These are phyloP conservation scores for Nakaseomyces kungkrabaensis DNA, from an alignment of 1,139 yeast genomes.

Conservation along the genomic window DNA sequence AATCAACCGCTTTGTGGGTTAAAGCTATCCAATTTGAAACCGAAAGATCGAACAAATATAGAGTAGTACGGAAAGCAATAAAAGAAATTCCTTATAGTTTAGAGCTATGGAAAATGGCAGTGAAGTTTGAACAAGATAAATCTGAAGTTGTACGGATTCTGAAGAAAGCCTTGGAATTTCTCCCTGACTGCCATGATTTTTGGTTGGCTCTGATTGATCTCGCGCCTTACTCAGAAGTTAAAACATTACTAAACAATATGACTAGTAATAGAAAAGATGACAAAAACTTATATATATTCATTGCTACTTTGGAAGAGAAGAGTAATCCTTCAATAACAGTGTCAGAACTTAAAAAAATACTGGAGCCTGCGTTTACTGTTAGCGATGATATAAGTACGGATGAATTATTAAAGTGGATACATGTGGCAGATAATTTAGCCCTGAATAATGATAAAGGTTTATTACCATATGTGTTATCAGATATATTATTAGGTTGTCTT, in stretches of 20 bases:
- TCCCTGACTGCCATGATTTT: slow-evolving; percentile 54
- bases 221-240: slow-evolving; percentile 40
- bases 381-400: neutral
- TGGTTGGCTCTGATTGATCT: slow-evolving; percentile 48
- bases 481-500: slow-evolving; percentile 24
- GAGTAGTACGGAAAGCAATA: slow-evolving; percentile 52
- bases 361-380: neutral
- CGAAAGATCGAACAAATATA: slow-evolving; percentile 41
- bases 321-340: slow-evolving; percentile 32
- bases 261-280: slow-evolving; percentile 43
- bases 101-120: slow-evolving; percentile 44
- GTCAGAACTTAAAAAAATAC: slow-evolving; percentile 12
- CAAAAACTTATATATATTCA: slow-evolving; percentile 61
- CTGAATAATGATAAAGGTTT: slow-evolving; percentile 21
- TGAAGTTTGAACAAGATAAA: slow-evolving; percentile 40
- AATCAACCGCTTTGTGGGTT: slow-evolving; percentile 60
- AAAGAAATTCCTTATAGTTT: slow-evolving; percentile 41
- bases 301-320: slow-evolving; percentile 61
- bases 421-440: slow-evolving; percentile 37
- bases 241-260: slow-evolving; percentile 47
- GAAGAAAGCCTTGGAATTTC: slow-evolving; percentile 56
- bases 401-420: slow-evolving; percentile 36
- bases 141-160: slow-evolving; percentile 47
- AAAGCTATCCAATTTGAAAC: slow-evolving; percentile 58
- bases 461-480: slow-evolving; percentile 17